Conservation (phyloP, 75 land plant species). For the Cunninghamia lanceolata region DNA sequence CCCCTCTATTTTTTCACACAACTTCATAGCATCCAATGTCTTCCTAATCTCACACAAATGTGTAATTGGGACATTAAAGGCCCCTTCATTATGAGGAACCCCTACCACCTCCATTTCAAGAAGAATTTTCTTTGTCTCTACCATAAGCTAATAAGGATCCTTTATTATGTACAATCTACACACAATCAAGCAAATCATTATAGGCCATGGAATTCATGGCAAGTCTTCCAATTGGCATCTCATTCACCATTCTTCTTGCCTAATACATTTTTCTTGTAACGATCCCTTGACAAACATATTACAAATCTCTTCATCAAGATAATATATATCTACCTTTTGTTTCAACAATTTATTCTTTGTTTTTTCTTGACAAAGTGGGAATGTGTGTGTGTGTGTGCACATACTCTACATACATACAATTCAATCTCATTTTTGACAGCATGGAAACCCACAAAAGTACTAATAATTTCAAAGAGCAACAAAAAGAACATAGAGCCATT, state of each 20-base stretch:
- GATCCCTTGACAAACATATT: constrained; percentile 42
- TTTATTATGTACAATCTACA: constrained; percentile 51
- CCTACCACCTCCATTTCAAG: constrained; percentile 48
- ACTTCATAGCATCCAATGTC: constrained; percentile 48
- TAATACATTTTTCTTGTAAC: constrained; percentile 43
- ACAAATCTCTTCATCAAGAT: constrained; percentile 46
- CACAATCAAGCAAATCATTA: constrained; percentile 53
- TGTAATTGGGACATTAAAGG: constrained; percentile 48
- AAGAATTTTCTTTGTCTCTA: constrained; percentile 44
- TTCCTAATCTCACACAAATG: constrained; percentile 52
- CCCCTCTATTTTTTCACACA: constrained; percentile 51
- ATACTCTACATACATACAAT: too few species aligned
- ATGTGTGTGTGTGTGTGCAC: too few species aligned
- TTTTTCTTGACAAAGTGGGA: too few species aligned
- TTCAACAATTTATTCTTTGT: constrained; percentile 50
- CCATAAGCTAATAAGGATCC: constrained; percentile 43
- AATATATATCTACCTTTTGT: constrained; percentile 28
- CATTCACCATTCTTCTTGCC: constrained; percentile 40
- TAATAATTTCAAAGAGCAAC: too few species aligned
- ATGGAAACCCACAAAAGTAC: too few species aligned
- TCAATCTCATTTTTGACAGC: too few species aligned
- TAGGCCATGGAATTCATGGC: constrained; percentile 34
- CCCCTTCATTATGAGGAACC: constrained; percentile 49
- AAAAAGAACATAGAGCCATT: too few species aligned
- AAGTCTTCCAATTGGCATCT: constrained; percentile 55